These are phyloP conservation scores for Drechslerella coelobrocha DNA, from an alignment of 2,329 filamentous ascomycete species.

Conservation along the genomic window DNA sequence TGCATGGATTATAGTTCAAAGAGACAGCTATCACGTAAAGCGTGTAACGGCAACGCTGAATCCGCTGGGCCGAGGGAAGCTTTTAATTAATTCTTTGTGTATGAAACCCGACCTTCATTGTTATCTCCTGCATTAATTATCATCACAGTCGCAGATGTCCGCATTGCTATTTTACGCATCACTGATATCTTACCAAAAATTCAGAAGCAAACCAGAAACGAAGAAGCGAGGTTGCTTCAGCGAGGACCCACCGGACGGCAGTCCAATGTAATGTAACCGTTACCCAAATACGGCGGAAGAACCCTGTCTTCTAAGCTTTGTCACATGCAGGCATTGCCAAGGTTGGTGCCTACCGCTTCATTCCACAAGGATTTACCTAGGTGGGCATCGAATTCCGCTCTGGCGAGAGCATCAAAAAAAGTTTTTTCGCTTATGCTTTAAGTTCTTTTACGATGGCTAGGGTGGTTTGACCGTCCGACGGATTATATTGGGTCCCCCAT, in stretches of 20 bases:
- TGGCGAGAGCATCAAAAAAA: not conserved
- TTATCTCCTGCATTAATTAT: not conserved
- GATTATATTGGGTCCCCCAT: not conserved
- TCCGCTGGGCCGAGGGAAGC: not conserved
- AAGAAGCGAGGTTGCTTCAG: constrained; percentile 50
- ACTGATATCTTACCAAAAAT: constrained; percentile 13
- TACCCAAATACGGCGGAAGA: constrained; percentile 33
- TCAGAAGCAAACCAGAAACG: constrained; percentile 39
- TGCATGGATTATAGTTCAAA: no score
- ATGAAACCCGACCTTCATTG: not conserved
- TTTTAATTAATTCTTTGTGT: not conserved
- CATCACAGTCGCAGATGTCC: no score
- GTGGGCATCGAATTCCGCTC: constrained; percentile 20
- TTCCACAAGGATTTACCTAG: constrained; percentile 21
- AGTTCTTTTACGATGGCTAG: not conserved
- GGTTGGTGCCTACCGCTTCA: constrained; percentile 37
- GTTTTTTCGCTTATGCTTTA: not conserved
- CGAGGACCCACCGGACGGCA: constrained; percentile 30
- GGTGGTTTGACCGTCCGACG: constrained; percentile 19
- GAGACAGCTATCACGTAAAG: no score
- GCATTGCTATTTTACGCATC: no score
- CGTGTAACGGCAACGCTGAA: not conserved
- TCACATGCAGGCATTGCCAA: constrained; percentile 44
- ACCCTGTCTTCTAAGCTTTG: constrained; percentile 41
- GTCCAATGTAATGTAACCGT: constrained; percentile 48